Conservation (phyloP, 352 stramenopile genomes). For the Globisporangium acanthophoron region DNA sequence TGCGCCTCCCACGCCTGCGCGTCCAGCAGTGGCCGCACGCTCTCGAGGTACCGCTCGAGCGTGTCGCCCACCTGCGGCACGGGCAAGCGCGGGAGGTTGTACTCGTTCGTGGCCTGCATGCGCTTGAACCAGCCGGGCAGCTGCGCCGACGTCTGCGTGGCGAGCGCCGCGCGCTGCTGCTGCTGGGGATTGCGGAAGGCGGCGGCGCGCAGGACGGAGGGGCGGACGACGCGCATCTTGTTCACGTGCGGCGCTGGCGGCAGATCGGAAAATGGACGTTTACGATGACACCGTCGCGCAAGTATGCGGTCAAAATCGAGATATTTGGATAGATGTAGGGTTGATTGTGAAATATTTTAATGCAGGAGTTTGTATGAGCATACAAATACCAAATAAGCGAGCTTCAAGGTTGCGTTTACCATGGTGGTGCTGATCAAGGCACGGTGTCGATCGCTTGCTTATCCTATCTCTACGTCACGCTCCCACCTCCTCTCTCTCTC, state of each 20-base stretch:
- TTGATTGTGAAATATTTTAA: neutral
- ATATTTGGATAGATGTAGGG: neutral
- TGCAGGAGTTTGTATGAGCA: neutral
- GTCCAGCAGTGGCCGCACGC: conserved; percentile 72
- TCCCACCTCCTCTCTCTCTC: too few relatives aligned
- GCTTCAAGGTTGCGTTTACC: neutral
- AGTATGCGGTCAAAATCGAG: neutral
- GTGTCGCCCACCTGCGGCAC: conserved; percentile 90
- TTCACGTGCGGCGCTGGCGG: neutral
- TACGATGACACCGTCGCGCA: neutral
- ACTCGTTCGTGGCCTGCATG: conserved; percentile 74
- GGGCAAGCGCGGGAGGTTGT: conserved; percentile 73
- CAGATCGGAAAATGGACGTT: neutral
- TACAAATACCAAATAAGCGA: neutral
- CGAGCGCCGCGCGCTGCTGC: conserved; percentile 9
- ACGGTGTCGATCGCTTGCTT: too few relatives aligned
- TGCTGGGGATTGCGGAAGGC: neutral
- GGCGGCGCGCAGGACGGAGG: neutral
- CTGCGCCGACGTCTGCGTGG: conserved; percentile 12
- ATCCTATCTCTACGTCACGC: too few relatives aligned
- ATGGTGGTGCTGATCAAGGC: neutral
- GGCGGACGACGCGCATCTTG: conserved; percentile 1
- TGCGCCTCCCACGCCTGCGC: conserved; percentile 64
- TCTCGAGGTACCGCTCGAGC: conserved; percentile 76
- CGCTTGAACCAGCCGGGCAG: conserved; percentile 67